phyloP scores from a whole-genome alignment of 2,329 filamentous ascomycete species.

The Fusarium miscanthi region DNA sequence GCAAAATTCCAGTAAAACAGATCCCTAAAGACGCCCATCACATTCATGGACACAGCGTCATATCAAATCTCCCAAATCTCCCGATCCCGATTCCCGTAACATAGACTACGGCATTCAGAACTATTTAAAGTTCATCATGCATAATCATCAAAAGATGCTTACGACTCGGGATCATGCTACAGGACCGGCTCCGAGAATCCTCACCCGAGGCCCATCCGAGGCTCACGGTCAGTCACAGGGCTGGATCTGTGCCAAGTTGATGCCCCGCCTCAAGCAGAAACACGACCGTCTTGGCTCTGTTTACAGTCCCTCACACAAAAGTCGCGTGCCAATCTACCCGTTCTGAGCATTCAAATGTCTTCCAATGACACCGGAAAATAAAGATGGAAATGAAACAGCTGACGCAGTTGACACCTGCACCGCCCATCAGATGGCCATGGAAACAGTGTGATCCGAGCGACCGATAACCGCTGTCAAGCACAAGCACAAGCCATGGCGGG shows the following conservation, averaged over 20 bases:
- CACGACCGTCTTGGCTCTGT: background rate
- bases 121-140: fast-evolving
- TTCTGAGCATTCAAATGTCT: background rate
- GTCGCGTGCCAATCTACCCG: background rate
- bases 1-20: too few species aligned
- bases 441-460: background rate
- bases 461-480: background rate
- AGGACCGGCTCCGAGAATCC: fast-evolving
- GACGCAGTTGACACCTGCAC: background rate
- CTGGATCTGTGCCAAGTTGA: background rate
- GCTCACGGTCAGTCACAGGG: background rate
- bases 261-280: background rate
- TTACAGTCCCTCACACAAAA: background rate
- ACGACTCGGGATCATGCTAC: too few species aligned
- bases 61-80: fast-evolving
- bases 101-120: fast-evolving
- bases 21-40: too few species aligned
- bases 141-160: too few species aligned
- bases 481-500: background rate
- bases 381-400: slow-evolving; percentile 1
- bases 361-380: background rate
- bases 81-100: fast-evolving
- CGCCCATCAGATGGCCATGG: background rate
- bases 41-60: too few species aligned
- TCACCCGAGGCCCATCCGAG: background rate